phyloP scores from a whole-genome alignment of 306 rosid species.

The Quercus wislizeni region DNA sequence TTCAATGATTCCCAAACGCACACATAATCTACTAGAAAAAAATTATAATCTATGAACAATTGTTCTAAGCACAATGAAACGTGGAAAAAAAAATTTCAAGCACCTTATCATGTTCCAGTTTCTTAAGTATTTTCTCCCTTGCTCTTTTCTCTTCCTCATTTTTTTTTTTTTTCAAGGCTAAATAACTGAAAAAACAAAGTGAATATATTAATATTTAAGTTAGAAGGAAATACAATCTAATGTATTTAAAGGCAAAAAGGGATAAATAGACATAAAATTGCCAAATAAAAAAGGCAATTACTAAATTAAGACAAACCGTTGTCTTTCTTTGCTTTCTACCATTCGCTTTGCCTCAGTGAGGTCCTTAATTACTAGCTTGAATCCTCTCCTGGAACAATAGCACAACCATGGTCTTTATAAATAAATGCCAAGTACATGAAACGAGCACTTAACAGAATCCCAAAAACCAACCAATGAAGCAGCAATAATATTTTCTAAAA shows the following conservation, averaged over 20 bases:
- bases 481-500: background rate
- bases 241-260: background rate
- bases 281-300: background rate
- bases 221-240: background rate
- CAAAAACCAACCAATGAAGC: background rate
- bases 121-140: constrained; percentile 47
- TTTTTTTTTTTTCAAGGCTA: constrained; percentile 50
- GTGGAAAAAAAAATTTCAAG: constrained; percentile 4
- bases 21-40: background rate
- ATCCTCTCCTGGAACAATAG: constrained; percentile 60
- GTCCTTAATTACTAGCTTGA: constrained; percentile 45
- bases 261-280: background rate
- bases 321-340: constrained; percentile 65
- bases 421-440: background rate
- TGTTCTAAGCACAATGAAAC: background rate
- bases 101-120: constrained; percentile 88
- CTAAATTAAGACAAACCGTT: constrained; percentile 37
- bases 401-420: constrained; percentile 1
- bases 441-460: background rate
- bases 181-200: constrained; percentile 36
- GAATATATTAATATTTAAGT: background rate
- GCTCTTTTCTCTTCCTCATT: constrained; percentile 78
- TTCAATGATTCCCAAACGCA: too few relatives aligned
- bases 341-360: constrained; percentile 54
- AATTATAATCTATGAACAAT: constrained; percentile 2